Percentiles rank a stretch among this genome's conserved stretches.
Conservation (phyloP, 345 rosid species). For the Syzygium jambos region DNA sequence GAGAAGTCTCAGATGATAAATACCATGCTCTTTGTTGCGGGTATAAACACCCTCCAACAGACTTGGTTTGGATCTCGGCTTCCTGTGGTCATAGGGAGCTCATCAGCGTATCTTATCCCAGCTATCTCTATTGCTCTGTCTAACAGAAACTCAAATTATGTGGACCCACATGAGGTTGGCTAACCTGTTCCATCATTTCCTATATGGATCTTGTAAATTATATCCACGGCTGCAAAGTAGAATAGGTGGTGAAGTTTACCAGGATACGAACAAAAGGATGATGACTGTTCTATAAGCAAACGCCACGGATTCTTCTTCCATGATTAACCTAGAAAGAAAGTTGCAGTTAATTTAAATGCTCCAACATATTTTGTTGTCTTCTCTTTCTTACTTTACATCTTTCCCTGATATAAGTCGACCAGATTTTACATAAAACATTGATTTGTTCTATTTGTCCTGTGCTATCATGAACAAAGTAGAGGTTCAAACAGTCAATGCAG, state of each 20-base stretch:
- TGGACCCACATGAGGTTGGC: conserved; percentile 49
- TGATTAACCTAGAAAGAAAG: not conserved
- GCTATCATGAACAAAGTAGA: conserved; percentile 24
- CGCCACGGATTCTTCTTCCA: not conserved
- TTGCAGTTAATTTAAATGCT: not conserved
- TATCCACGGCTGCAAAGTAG: not conserved
- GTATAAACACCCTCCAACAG: conserved; percentile 66
- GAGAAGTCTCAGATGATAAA: conserved; percentile 82
- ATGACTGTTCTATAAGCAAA: not conserved
- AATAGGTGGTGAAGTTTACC: not conserved
- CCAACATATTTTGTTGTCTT: not conserved
- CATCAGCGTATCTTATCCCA: conserved; percentile 69
- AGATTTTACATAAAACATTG: not conserved
- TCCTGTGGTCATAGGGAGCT: conserved; percentile 80
- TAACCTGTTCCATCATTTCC: not conserved
- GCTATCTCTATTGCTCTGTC: conserved; percentile 56
- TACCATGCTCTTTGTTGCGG: conserved; percentile 68
- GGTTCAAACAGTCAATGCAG: conserved; percentile 56
- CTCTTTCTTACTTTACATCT: not conserved
- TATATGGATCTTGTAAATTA: not conserved
- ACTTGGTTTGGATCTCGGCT: conserved; percentile 69
- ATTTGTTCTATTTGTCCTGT: not conserved
- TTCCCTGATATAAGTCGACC: not conserved
- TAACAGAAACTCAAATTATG: conserved; percentile 12
- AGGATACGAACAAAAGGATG: not conserved